Base-by-base conservation (phyloP, 345 rosid species). In the Pelargonium nanum region DNA sequence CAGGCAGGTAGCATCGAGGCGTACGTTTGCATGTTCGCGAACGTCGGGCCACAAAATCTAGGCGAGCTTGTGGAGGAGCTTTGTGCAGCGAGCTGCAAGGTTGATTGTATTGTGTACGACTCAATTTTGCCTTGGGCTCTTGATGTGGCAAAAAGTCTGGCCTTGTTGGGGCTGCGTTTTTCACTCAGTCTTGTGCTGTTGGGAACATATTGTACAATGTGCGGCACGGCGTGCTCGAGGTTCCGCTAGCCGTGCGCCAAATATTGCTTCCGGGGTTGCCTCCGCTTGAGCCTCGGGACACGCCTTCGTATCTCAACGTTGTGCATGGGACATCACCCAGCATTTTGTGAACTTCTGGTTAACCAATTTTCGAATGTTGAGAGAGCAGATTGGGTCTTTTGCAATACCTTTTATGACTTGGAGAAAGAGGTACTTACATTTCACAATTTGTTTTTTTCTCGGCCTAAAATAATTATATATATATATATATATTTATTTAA, bases 351-450 rank as follows among this genome's bases (percentile, higher is more conserved):
- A 0, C 2, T 57, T 10, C 26, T 64, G 22, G 15, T 71, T 16
- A 45, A 23, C 30, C 81, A 74, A 44, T 77, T 75, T 70, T 75
- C 75, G 34, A 77, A 75, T 67, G 26, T 77, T 45, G 53, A 26
- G 15, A 68, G 53, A 59, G 81, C 80, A 34, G 75, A 60, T 61
- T 72, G 70, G 68, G 58, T 79, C 48, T 67, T 84, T 28, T 72
- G 77, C 60, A 82, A 84, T 64, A 59, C 85, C 61, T 78, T 84
- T 65, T 64, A 65, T 59, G 68, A 61, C 34, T 69, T 80, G 61
- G 82, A 88, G 66, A 68, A 69, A 19, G 74, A 88, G 79, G 84
- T 81, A 75, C 15, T 26, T 24, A 62, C n/a, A n/a, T n/a, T n/a
- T n/a, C n/a, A n/a, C n/a, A n/a, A n/a, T n/a, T n/a, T n/a, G n/a